Evolutionary conservation across 169 alveolate species (phyloP), one percentile per base, ranked within the genome.

Genomic region (Cryptosporidium meleagridis): DNA sequence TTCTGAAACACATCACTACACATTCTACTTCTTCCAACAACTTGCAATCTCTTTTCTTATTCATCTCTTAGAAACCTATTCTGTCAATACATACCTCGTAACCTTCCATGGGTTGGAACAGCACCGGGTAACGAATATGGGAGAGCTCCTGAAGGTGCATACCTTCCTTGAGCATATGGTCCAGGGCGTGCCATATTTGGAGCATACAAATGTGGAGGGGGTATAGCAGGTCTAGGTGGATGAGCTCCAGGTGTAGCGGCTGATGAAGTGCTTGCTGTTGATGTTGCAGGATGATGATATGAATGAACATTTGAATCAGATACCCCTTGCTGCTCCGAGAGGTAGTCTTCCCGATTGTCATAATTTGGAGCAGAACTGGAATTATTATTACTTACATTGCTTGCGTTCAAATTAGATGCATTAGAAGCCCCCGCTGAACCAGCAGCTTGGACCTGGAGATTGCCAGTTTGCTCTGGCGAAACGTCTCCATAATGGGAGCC

Each of bases 121-220:
- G 75, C 31, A 1, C 89, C 89, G 9, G 89, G 75, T 33, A 80
- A 80, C 53, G 89, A 67, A 44, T 80, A 80, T 21, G 89, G 75
- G 8, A 80, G 23, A 26, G 89, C 67, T 26, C 89, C 89, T 21
- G 86, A 35, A 35, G 89, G 89, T 62, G 89, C 89, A 80, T 80
- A 80, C 23, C 89, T 59, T 2, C 89, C 89, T 51, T 80, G 89
- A 23, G 89, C 45, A 44, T 80, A 80, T 12, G 89, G 89, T 23
- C 89, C 89, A 33, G 89, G 80, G 21, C 89, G 89, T 29, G 41
- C 39, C 33, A 26, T 29, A 55, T 41, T 35, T 31, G 86, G 86
- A 55, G 51, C 61, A 59, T 55, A 55, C 37, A 55, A 18, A 37
- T 65, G 72, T 41, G 48, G 48, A 10, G 72, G 72, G 53, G 72